A percentile compares a stretch with the other conserved stretches of the same genome.
These are phyloP conservation scores for Pleurotus ostreatus DNA, from an alignment of 768 basidiomycete species.

Conservation along the genomic window DNA sequence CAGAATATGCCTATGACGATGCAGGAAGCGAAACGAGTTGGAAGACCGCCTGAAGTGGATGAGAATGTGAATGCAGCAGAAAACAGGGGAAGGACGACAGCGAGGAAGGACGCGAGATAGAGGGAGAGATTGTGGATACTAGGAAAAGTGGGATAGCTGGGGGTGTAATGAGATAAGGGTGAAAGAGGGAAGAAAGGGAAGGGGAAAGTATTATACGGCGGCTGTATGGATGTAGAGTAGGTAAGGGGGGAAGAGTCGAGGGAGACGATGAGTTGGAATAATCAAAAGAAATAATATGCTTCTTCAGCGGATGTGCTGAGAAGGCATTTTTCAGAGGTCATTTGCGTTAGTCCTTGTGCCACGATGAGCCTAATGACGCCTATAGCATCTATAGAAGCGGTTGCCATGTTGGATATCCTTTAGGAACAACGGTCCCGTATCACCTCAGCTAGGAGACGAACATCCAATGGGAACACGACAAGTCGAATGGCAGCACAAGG, in stretches of 20 bases:
- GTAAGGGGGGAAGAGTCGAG: background rate
- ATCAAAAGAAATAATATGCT: background rate
- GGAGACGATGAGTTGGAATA: background rate
- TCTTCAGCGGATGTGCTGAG: background rate
- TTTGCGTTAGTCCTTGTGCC: background rate
- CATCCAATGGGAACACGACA: background rate
- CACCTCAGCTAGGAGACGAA: background rate
- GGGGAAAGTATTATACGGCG: background rate
- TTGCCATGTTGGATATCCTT: background rate
- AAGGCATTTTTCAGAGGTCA: background rate
- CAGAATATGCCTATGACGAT: background rate
- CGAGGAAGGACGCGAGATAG: background rate
- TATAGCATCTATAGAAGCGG: background rate
- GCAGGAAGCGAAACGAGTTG: background rate
- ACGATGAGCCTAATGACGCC: background rate
- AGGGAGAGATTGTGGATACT: background rate
- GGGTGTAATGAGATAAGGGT: background rate
- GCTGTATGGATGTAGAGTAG: background rate
- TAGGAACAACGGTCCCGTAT: background rate
- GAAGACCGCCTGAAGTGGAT: background rate
- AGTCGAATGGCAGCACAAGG: background rate
- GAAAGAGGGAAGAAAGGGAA: background rate
- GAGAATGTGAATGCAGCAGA: background rate
- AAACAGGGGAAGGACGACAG: background rate
- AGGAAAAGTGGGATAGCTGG: background rate